These are phyloP conservation scores for Noccaea bulbosa DNA, from an alignment of 345 rosid species.

Conservation along the genomic window DNA sequence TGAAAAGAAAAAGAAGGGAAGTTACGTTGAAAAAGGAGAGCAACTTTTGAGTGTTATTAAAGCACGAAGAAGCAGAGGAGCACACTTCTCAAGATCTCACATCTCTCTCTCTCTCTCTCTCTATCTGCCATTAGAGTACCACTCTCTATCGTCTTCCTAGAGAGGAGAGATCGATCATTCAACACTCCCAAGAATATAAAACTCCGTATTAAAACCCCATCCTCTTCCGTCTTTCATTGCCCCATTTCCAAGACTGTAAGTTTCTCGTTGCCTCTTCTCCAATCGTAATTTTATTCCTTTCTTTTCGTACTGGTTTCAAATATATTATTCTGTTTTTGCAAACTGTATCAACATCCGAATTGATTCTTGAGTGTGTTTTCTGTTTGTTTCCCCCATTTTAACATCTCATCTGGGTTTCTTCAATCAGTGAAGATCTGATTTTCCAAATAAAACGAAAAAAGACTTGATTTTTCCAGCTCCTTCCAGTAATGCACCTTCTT, in stretches of 20 bases:
- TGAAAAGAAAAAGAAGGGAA: not conserved
- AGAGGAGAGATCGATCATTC: constrained; percentile 25
- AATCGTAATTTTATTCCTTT: constrained; percentile 1
- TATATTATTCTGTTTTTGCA: constrained; percentile 5
- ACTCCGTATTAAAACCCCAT: too few relatives aligned
- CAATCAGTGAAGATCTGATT: constrained; percentile 19
- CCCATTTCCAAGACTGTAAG: constrained; percentile 28
- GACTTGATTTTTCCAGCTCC: constrained; percentile 24
- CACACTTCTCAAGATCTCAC: constrained; percentile 37
- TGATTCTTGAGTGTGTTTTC: constrained; percentile 3
- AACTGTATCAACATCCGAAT: not conserved
- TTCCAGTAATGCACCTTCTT: constrained; percentile 8
- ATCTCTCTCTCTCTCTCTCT: constrained; percentile 3
- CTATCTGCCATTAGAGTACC: too few relatives aligned
- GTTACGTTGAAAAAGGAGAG: constrained; percentile 17
- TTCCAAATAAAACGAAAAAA: not conserved
- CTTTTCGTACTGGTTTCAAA: not conserved
- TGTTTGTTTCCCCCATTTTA: not conserved
- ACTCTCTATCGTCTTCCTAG: constrained; percentile 8
- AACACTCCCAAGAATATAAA: constrained; percentile 20
- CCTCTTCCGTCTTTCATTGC: not conserved
- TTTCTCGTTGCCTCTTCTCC: constrained; percentile 26
- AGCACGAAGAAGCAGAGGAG: constrained; percentile 13
- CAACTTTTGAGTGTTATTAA: constrained; percentile 29
- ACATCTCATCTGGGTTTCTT: not conserved